A percentile compares a stretch with the other conserved stretches of the same genome.
These are phyloP conservation scores for Persicaria tinctoria DNA, from an alignment of 148 eudicot species.

Conservation along the genomic window DNA sequence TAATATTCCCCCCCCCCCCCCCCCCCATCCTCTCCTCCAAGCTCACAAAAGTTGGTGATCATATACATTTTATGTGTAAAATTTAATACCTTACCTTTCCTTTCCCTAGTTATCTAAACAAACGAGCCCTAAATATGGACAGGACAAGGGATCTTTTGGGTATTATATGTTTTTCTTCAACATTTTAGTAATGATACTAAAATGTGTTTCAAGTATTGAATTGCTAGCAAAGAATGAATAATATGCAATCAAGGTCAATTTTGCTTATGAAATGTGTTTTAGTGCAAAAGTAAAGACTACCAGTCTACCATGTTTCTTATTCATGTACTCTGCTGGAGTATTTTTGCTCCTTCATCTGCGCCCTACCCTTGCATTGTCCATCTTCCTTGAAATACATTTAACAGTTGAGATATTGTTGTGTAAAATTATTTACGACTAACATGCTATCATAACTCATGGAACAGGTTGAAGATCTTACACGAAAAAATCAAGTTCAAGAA, in stretches of 20 bases:
- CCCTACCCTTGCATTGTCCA: background rate
- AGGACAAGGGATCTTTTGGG: background rate
- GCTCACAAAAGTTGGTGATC: no score
- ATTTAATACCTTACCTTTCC: no score
- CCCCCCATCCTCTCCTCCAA: no score
- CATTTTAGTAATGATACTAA: background rate
- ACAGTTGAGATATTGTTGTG: background rate
- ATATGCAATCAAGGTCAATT: no score
- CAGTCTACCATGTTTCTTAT: background rate
- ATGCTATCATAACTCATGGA: slow-evolving; percentile 6
- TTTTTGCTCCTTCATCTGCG: background rate
- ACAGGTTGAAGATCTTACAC: slow-evolving; percentile 62
- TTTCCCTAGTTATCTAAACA: no score
- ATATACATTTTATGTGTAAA: no score
- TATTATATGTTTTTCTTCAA: background rate
- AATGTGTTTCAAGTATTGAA: background rate
- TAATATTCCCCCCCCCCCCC: no score
- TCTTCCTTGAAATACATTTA: background rate
- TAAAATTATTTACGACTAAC: background rate
- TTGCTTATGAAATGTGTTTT: no score
- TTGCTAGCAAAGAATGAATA: background rate
- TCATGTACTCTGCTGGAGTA: background rate
- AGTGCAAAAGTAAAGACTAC: no score
- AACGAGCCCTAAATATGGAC: no score
- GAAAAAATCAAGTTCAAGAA: slow-evolving; percentile 53